These are phyloP conservation scores for Coemansia sp. DNA, from an alignment of 192 early-diverging fungal genomes.

Conservation along the genomic window DNA sequence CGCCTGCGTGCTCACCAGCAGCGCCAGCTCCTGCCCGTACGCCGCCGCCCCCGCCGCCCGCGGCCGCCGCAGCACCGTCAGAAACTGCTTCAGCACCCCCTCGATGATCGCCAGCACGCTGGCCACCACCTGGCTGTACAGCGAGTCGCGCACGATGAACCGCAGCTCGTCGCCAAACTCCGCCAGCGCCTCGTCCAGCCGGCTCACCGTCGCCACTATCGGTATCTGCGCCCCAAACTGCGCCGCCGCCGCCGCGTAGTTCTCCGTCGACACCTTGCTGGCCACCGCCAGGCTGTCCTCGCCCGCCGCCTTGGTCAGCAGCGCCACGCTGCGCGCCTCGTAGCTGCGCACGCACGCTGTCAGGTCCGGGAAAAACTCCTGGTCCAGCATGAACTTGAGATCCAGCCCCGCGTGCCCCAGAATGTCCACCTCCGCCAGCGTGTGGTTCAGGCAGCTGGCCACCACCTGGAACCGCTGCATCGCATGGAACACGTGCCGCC, in stretches of 20 bases:
- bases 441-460: constrained; percentile 74
- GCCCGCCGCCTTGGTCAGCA: constrained; percentile 61
- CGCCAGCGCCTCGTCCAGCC: constrained; percentile 42
- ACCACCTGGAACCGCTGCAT: constrained; percentile 75
- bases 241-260: constrained; percentile 14
- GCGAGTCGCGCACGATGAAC: constrained; percentile 52
- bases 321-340: constrained; percentile 58
- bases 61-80: constrained; percentile 28
- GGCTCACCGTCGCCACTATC: constrained; percentile 38
- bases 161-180: constrained; percentile 52
- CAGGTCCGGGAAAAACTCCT: constrained; percentile 73
- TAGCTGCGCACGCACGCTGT: constrained; percentile 66
- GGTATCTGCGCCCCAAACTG: constrained; percentile 44
- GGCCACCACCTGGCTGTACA: constrained; percentile 52
- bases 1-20: constrained; percentile 48
- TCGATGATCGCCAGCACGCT: constrained; percentile 49
- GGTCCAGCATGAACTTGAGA: constrained; percentile 75
- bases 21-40: constrained; percentile 40
- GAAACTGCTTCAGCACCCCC: constrained; percentile 49
- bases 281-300: constrained; percentile 66
- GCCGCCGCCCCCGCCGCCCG: constrained; percentile 4
- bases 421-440: constrained; percentile 71
- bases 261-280: constrained; percentile 38
- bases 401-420: constrained; percentile 83
- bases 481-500: constrained; percentile 84